Evolutionary conservation across 192 early-diverging fungal species (phyloP).

Genomic region (Chytriomyces sp.): DNA sequence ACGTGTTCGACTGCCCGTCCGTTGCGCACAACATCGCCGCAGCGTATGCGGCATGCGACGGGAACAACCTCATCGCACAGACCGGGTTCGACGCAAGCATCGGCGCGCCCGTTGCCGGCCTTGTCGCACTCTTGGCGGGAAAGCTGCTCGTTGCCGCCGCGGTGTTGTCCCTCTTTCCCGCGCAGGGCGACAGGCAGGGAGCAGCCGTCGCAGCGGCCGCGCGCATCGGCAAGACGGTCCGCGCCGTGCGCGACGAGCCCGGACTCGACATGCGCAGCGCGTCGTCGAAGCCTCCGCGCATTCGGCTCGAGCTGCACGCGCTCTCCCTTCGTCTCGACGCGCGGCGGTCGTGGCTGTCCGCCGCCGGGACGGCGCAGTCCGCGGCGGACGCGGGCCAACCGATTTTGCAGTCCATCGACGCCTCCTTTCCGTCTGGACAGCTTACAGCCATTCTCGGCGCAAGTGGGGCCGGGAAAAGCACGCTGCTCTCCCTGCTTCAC

Average conservation of each 20-base stretch:
- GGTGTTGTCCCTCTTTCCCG: constrained; percentile 19
- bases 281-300: background rate
- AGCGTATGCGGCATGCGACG: constrained; percentile 36
- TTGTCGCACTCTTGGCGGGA: constrained; percentile 29
- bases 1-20: constrained; percentile 39
- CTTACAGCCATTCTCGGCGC: constrained; percentile 52
- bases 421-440: constrained; percentile 35
- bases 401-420: constrained; percentile 40
- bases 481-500: constrained; percentile 44
- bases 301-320: background rate
- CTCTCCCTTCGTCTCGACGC: background rate
- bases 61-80: constrained; percentile 31
- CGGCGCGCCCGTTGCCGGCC: constrained; percentile 21
- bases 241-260: background rate
- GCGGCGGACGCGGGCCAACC: background rate
- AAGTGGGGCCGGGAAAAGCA: constrained; percentile 51
- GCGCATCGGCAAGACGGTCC: background rate
- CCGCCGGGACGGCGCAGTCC: background rate
- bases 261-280: background rate
- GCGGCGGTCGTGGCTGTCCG: background rate
- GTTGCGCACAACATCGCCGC: background rate
- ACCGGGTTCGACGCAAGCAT: constrained; percentile 36
- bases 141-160: constrained; percentile 36
- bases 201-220: background rate
- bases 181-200: background rate